Percentiles rank a stretch among this genome's conserved stretches.
These are phyloP conservation scores for Lepidium didymum DNA, from an alignment of 345 rosid genomes.

Conservation along the genomic window DNA sequence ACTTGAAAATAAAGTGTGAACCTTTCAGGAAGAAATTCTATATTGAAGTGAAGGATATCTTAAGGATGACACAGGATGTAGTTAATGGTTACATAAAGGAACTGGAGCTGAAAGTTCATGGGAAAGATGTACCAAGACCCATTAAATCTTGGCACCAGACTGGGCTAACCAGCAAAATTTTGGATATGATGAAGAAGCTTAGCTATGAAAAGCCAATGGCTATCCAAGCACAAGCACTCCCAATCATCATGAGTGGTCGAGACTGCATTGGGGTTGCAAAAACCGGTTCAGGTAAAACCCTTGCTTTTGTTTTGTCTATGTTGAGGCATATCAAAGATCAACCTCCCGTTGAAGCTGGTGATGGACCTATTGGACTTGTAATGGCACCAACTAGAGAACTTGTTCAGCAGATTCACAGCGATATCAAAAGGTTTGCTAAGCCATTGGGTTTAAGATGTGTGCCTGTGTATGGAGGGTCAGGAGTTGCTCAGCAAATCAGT, in stretches of 20 bases:
- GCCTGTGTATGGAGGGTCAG: conserved; percentile 86
- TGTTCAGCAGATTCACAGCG: conserved; percentile 84
- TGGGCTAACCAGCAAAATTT: conserved; percentile 64
- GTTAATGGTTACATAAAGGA: conserved; percentile 56
- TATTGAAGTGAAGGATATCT: conserved; percentile 73
- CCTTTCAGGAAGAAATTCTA: conserved; percentile 71
- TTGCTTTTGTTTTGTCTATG: conserved; percentile 88
- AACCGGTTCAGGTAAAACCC: conserved; percentile 91
- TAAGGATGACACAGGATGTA: conserved; percentile 65
- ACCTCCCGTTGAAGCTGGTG: conserved; percentile 76
- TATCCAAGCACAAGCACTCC: conserved; percentile 82
- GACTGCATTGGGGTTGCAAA: conserved; percentile 92
- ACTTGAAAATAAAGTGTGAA: conserved; percentile 64
- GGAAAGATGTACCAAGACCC: conserved; percentile 82
- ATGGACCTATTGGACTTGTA: conserved; percentile 79
- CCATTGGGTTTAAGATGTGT: conserved; percentile 60
- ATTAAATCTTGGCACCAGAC: conserved; percentile 84
- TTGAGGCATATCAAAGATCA: conserved; percentile 91
- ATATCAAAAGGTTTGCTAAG: conserved; percentile 65
- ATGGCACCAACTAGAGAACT: conserved; percentile 98
- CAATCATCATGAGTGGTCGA: conserved; percentile 81
- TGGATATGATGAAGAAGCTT: conserved; percentile 74
- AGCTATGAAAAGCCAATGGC: conserved; percentile 84
- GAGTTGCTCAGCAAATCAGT: conserved; percentile 89
- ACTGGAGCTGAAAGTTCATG: conserved; percentile 74